Evolutionary conservation across 345 rosid species (phyloP).

Genomic region (Sonneratia caseolaris): DNA sequence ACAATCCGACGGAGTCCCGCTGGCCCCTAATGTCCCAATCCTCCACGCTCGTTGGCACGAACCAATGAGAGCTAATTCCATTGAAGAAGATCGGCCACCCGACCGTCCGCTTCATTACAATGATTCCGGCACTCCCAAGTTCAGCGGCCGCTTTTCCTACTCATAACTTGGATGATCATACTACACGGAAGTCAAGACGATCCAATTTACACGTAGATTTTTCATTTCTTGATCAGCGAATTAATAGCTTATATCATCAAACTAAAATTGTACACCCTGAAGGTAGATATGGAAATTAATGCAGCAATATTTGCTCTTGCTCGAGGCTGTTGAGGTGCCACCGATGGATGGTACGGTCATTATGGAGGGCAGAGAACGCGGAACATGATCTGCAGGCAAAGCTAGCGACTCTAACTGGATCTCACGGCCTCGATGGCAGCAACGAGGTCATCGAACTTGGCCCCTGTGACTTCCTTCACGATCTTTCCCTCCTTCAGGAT

Average conservation of each 20-base stretch:
- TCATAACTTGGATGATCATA: neutral
- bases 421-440: constrained; percentile 60
- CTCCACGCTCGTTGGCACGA: too few species aligned
- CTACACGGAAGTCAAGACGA: neutral
- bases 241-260: too few species aligned
- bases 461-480: constrained; percentile 72
- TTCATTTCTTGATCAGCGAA: too few species aligned
- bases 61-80: too few species aligned
- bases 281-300: neutral
- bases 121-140: too few species aligned
- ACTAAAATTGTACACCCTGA: neutral
- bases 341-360: neutral
- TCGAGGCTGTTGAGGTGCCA: neutral
- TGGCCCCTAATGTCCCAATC: too few species aligned
- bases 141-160: too few species aligned
- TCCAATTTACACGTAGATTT: too few species aligned
- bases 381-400: neutral
- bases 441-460: constrained; percentile 69
- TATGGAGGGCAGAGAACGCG: neutral
- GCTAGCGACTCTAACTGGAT: constrained; percentile 15
- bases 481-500: constrained; percentile 58
- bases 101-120: too few species aligned
- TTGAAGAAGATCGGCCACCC: too few species aligned
- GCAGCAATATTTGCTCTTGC: neutral
- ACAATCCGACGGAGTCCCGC: too few species aligned